These are phyloP conservation scores for Ustilago tritici DNA, from an alignment of 1,284 basidiomycete species.

Conservation along the genomic window DNA sequence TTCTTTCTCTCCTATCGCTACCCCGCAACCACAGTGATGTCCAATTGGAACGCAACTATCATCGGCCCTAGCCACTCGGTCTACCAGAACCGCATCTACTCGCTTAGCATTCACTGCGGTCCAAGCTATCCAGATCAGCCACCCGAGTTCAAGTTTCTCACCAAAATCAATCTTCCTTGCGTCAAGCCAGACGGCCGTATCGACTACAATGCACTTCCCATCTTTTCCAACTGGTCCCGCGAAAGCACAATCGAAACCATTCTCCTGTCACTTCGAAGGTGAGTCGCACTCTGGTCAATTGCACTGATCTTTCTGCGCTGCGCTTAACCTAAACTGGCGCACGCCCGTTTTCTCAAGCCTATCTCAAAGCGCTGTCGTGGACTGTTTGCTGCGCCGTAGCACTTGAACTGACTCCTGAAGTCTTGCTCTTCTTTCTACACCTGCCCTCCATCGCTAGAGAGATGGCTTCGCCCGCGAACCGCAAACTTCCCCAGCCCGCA, in stretches of 20 bases:
- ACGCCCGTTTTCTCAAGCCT: neutral
- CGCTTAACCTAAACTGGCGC: slow-evolving; percentile 17
- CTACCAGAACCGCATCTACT: slow-evolving; percentile 98
- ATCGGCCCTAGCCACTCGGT: slow-evolving; percentile 94
- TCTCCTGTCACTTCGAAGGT: slow-evolving; percentile 66
- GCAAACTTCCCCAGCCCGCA: slow-evolving; percentile 92
- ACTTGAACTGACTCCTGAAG: neutral
- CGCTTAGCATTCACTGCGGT: slow-evolving; percentile 89
- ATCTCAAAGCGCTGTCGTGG: neutral
- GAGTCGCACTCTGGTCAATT: slow-evolving; percentile 22
- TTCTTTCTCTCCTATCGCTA: neutral
- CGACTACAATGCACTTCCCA: slow-evolving; percentile 56
- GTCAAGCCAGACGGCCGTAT: slow-evolving; percentile 80
- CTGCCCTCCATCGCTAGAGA: slow-evolving; percentile 75
- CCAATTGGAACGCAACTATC: slow-evolving; percentile 98
- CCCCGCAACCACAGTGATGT: slow-evolving; percentile 75
- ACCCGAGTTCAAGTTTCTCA: slow-evolving; percentile 85
- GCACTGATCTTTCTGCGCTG: slow-evolving; percentile 8
- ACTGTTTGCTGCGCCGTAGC: slow-evolving; percentile 3
- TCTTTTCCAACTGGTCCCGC: slow-evolving; percentile 64
- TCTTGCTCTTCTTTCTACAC: neutral
- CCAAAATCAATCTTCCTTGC: slow-evolving; percentile 94
- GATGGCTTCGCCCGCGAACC: slow-evolving; percentile 90
- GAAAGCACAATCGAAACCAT: slow-evolving; percentile 68
- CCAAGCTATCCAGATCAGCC: slow-evolving; percentile 83